A percentile compares a stretch with the other conserved stretches of the same genome.
These are phyloP conservation scores for Acmispon strigosus DNA, from an alignment of 306 rosid genomes.

Conservation along the genomic window DNA sequence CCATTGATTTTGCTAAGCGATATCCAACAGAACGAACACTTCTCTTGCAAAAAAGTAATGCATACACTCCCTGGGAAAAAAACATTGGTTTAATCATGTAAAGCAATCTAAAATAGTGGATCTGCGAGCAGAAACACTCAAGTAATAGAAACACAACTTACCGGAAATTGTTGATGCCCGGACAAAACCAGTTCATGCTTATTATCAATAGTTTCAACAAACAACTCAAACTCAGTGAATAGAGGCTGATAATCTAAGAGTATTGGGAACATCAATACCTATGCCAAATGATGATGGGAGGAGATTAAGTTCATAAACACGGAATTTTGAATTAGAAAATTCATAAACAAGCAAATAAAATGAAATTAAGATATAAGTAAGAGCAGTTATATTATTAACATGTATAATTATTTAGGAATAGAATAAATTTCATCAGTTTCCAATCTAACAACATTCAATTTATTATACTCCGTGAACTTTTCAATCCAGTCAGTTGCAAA, in stretches of 20 bases:
- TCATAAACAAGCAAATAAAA: background rate
- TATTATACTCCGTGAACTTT: background rate
- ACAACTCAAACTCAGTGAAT: slow-evolving; percentile 78
- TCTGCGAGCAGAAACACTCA: slow-evolving; percentile 8
- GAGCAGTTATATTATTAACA: background rate
- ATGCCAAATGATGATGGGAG: slow-evolving; percentile 13
- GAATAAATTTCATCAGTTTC: background rate
- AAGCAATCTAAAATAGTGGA: slow-evolving; percentile 8
- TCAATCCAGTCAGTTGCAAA: background rate
- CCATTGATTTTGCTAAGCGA: slow-evolving; percentile 87
- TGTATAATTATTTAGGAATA: background rate
- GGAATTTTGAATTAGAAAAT: background rate
- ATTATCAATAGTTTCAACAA: slow-evolving; percentile 82
- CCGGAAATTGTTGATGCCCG: slow-evolving; percentile 93
- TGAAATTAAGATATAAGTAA: background rate
- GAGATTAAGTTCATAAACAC: slow-evolving; percentile 4
- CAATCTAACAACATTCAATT: background rate
- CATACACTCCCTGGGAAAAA: slow-evolving; percentile 79
- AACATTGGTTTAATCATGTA: slow-evolving; percentile 7
- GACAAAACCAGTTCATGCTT: slow-evolving; percentile 88
- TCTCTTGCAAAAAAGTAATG: slow-evolving; percentile 81
- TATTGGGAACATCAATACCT: slow-evolving; percentile 87
- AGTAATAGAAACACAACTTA: slow-evolving; percentile 25
- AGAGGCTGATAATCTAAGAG: slow-evolving; percentile 68
- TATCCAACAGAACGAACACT: slow-evolving; percentile 93